Conservation (phyloP, 495 filamentous ascomycete species). For the Neurospora tetrasperma region DNA sequence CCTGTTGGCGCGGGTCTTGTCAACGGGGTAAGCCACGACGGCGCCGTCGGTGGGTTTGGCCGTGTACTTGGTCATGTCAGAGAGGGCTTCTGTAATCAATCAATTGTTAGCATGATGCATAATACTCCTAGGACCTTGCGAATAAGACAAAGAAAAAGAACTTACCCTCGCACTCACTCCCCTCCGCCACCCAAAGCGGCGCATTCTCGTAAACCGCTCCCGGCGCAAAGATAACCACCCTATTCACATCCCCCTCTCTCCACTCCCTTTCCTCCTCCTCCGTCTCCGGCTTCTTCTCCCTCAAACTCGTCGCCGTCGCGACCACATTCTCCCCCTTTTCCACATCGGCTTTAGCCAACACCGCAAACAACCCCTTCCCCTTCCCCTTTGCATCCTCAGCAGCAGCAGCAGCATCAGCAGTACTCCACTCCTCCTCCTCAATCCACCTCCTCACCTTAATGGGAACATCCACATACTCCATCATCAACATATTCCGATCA, state of each 20-base stretch:
- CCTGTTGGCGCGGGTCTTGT: conserved; percentile 15
- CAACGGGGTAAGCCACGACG: conserved; percentile 23
- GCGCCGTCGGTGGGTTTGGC: conserved; percentile 14
- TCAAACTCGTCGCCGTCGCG: conserved; percentile 5
- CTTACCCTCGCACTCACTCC: conserved; percentile 23
- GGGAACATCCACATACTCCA: conserved; percentile 24
- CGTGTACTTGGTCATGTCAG: conserved; percentile 22
- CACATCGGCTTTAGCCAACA: conserved; percentile 11
- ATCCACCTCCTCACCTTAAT: conserved; percentile 27
- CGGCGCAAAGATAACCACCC: conserved; percentile 24
- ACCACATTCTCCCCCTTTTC: conserved; percentile 9
- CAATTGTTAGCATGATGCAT: too few relatives aligned
- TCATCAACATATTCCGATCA: conserved; percentile 23
- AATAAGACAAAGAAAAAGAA: neutral
- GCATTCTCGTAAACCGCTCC: conserved; percentile 23
- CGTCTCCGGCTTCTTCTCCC: conserved; percentile 11
- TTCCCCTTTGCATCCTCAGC: too few relatives aligned
- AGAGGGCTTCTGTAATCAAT: conserved; percentile 6
- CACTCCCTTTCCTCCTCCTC: neutral
- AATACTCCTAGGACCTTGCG: too few relatives aligned
- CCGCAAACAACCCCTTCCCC: conserved; percentile 21
- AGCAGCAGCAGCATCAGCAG: neutral
- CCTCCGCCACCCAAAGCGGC: conserved; percentile 27
- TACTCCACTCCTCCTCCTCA: conserved; percentile 21
- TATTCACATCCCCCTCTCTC: neutral